These are phyloP conservation scores for Fusarium pseudocircinatum DNA, from an alignment of 2,329 filamentous ascomycete species.

Conservation along the genomic window DNA sequence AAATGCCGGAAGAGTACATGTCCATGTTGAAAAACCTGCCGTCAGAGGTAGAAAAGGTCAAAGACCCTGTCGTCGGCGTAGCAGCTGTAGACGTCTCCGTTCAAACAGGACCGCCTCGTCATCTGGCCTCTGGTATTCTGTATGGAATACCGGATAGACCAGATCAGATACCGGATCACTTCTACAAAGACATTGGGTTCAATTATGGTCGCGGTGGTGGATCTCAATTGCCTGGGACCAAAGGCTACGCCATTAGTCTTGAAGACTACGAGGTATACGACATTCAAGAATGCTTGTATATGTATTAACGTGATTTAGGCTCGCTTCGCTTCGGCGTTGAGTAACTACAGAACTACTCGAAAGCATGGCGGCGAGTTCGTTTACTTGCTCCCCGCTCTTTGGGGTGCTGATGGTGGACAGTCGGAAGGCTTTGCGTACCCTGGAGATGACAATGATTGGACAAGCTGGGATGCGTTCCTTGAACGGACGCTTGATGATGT, in stretches of 20 bases:
- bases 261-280: slow-evolving; percentile 3
- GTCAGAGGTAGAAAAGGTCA: not conserved
- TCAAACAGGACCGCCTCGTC: not conserved
- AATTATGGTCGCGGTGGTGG: slow-evolving; percentile 24
- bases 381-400: slow-evolving; percentile 57
- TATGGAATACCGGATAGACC: slow-evolving; percentile 27
- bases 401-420: slow-evolving; percentile 58
- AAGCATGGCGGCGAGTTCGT: slow-evolving; percentile 56
- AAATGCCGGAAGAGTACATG: slow-evolving; percentile 16
- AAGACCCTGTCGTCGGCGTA: not conserved
- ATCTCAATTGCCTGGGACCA: slow-evolving; percentile 11
- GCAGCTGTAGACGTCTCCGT: slow-evolving; percentile 6
- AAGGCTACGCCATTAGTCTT: not conserved
- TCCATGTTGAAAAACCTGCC: slow-evolving; percentile 5
- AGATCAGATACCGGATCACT: slow-evolving; percentile 14
- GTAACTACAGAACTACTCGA: slow-evolving; percentile 20
- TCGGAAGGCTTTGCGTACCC: slow-evolving; percentile 51
- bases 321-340: slow-evolving; percentile 14
- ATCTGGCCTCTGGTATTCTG: slow-evolving; percentile 26
- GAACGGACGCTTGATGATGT: slow-evolving; percentile 51
- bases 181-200: slow-evolving; percentile 19
- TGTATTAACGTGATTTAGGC: not conserved
- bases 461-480: slow-evolving; percentile 54
- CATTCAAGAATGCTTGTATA: rapidly evolving
- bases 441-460: slow-evolving; percentile 61